Evolutionary conservation across 345 rosid species (phyloP).

Genomic region (Salix suchowensis): DNA sequence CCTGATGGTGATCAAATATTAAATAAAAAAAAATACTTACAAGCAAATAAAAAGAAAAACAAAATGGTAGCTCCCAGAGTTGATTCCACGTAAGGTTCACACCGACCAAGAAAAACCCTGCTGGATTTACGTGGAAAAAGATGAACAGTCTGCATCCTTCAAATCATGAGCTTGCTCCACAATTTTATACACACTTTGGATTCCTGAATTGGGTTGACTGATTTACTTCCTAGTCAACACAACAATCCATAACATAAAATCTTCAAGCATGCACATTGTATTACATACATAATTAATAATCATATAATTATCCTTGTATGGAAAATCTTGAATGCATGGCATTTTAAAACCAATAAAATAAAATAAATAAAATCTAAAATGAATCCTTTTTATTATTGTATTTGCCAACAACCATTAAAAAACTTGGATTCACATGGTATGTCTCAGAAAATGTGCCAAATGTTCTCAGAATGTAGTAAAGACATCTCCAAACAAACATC

Average conservation of each 20-base stretch:
- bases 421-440: conserved; percentile 37
- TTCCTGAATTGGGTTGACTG: conserved; percentile 13
- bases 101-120: conserved; percentile 10
- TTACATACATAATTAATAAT: background rate
- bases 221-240: background rate
- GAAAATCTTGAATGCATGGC: background rate
- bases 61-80: background rate
- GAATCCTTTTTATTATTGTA: background rate
- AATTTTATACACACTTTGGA: conserved; percentile 13
- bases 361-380: background rate
- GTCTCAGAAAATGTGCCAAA: conserved; percentile 39
- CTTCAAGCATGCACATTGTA: background rate
- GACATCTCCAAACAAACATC: conserved; percentile 39
- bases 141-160: conserved; percentile 18
- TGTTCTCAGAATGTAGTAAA: conserved; percentile 13
- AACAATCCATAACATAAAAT: background rate
- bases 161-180: conserved; percentile 18
- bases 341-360: background rate
- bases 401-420: background rate
- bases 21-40: background rate
- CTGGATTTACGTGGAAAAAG: conserved; percentile 3
- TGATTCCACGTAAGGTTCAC: conserved; percentile 20
- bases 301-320: too few species aligned
- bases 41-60: background rate
- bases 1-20: background rate